phyloP scores from a whole-genome alignment of 805 yeast genomes.

The Monosporozyma yasuniensis region DNA sequence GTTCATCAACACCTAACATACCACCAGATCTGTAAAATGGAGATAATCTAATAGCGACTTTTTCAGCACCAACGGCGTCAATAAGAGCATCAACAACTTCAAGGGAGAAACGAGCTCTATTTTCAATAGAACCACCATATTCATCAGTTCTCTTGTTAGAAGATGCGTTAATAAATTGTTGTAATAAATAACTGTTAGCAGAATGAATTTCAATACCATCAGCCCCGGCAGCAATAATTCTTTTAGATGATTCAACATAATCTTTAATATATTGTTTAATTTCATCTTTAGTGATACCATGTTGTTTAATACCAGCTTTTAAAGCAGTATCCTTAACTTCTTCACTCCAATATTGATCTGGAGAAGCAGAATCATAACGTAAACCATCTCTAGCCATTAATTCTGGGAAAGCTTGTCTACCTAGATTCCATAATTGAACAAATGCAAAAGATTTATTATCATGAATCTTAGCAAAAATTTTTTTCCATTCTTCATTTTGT shows the following conservation, averaged over 20 bases:
- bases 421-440: slow-evolving; percentile 45
- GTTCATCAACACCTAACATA: slow-evolving; percentile 29
- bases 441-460: slow-evolving; percentile 37
- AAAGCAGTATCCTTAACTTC: slow-evolving; percentile 29
- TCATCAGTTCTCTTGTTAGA: no score
- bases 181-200: no score
- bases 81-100: slow-evolving; percentile 45
- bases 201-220: no score
- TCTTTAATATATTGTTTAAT: no score
- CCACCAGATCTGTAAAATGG: slow-evolving; percentile 37
- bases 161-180: no score
- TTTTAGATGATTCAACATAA: no score
- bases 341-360: slow-evolving; percentile 28
- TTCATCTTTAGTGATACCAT: slow-evolving; percentile 24
- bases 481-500: slow-evolving; percentile 42
- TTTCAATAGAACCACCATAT: no score
- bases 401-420: slow-evolving; percentile 34
- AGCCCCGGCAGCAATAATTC: no score
- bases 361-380: slow-evolving; percentile 35
- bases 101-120: slow-evolving; percentile 33
- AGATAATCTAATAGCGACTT: slow-evolving; percentile 41
- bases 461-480: slow-evolving; percentile 42
- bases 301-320: slow-evolving; percentile 26
- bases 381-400: slow-evolving; percentile 30
- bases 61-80: slow-evolving; percentile 44